A percentile compares a stretch with the other conserved stretches of the same genome.
phyloP scores from a whole-genome alignment of 2,329 filamentous ascomycete genomes.

The Acephala macrosclerotiorum region DNA sequence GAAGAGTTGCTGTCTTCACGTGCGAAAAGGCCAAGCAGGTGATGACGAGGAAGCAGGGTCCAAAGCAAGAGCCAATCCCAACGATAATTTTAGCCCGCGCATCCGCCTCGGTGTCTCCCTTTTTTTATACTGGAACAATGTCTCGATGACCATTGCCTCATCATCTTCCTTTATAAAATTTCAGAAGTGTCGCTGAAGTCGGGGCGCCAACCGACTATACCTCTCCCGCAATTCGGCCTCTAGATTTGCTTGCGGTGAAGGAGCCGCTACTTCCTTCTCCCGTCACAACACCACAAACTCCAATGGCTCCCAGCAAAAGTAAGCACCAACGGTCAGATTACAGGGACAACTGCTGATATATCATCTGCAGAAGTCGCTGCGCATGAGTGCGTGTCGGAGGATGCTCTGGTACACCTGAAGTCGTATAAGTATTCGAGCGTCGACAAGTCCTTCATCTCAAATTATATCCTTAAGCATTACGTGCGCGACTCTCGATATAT shows the following conservation, averaged over 20 bases:
- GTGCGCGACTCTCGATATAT: slow-evolving; percentile 61
- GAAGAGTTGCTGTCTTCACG: neutral
- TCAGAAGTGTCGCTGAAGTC: slow-evolving; percentile 37
- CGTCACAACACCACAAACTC: slow-evolving; percentile 40
- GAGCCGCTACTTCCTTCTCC: slow-evolving; percentile 37
- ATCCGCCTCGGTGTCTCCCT: slow-evolving; percentile 3
- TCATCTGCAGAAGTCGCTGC: slow-evolving; percentile 56
- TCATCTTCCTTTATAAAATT: slow-evolving; percentile 13
- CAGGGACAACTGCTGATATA: slow-evolving; percentile 5
- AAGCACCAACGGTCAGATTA: slow-evolving; percentile 23
- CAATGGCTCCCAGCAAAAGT: slow-evolving; percentile 51
- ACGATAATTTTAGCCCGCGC: neutral
- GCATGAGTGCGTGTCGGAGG: slow-evolving; percentile 82
- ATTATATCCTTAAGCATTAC: slow-evolving; percentile 94
- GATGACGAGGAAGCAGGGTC: slow-evolving; percentile 9
- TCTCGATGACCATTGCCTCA: slow-evolving; percentile 20
- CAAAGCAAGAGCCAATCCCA: neutral
- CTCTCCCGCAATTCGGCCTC: slow-evolving; percentile 39
- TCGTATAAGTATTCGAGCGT: slow-evolving; percentile 98
- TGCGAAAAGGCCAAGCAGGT: neutral
- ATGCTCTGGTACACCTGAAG: slow-evolving; percentile 89
- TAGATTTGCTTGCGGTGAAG: slow-evolving; percentile 37
- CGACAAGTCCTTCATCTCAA: slow-evolving; percentile 92
- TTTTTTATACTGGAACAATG: slow-evolving; percentile 21
- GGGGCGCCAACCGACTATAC: slow-evolving; percentile 41